phyloP scores from a whole-genome alignment of 768 basidiomycete species.

The Tephrocybe sp. region DNA sequence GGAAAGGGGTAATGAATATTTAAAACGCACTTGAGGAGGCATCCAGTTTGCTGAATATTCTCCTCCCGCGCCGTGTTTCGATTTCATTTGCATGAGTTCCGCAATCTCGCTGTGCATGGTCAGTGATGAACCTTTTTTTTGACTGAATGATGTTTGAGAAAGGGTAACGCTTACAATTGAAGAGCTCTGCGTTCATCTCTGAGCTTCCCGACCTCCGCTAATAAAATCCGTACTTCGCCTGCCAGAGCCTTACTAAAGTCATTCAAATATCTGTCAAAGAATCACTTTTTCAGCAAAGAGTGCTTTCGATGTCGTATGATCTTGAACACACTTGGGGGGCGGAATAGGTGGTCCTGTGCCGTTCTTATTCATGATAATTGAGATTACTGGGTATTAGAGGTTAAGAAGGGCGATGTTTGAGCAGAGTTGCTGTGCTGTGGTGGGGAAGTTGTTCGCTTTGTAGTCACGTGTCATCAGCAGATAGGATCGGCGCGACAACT shows the following conservation, averaged over 20 bases:
- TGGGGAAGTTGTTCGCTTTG: no score
- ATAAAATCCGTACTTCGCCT: constrained; percentile 71
- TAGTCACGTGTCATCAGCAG: no score
- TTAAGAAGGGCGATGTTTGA: no score
- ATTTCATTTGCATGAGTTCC: constrained; percentile 78
- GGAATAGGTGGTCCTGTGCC: constrained; percentile 16
- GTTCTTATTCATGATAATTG: constrained; percentile 11
- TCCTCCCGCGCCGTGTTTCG: constrained; percentile 80
- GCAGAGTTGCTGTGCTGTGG: no score
- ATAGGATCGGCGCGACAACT: no score
- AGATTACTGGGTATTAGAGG: no score
- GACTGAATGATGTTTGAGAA: neutral
- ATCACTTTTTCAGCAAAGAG: constrained; percentile 1
- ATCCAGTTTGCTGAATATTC: constrained; percentile 77
- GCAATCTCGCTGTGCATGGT: constrained; percentile 64
- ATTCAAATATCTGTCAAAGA: constrained; percentile 54
- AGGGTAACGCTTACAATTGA: constrained; percentile 66
- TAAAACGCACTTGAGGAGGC: constrained; percentile 42
- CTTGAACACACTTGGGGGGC: neutral
- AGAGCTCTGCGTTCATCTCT: constrained; percentile 71
- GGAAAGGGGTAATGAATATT: neutral
- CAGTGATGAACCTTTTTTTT: neutral
- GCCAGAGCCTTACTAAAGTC: constrained; percentile 85
- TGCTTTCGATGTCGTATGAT: neutral
- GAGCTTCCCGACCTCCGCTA: constrained; percentile 78